Evolutionary conservation across 768 basidiomycete species (phyloP).

Genomic region (Auriculariales sp.): DNA sequence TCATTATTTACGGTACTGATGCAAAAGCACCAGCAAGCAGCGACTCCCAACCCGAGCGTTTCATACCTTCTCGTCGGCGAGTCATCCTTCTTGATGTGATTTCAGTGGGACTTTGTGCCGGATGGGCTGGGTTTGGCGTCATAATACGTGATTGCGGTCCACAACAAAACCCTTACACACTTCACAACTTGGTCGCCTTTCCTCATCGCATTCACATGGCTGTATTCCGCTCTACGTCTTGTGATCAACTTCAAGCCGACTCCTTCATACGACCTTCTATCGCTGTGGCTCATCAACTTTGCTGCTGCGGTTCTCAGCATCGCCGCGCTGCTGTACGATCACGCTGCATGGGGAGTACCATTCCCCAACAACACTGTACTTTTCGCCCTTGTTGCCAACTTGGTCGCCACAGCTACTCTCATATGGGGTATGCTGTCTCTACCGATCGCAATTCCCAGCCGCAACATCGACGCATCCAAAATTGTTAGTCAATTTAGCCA

Average conservation of each 20-base stretch:
- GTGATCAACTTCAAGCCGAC: slow-evolving; percentile 9
- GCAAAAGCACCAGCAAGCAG: not conserved
- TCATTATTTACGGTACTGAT: slow-evolving; percentile 7
- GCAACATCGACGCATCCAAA: not conserved
- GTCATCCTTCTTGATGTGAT: no score
- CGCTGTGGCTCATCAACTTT: slow-evolving; percentile 10
- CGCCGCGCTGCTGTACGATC: slow-evolving; percentile 8
- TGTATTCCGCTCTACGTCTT: slow-evolving; percentile 10
- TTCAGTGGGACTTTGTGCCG: no score
- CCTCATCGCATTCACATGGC: slow-evolving; percentile 12
- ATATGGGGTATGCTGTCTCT: not conserved
- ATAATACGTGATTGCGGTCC: slow-evolving; percentile 3
- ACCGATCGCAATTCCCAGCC: not conserved
- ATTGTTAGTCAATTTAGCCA: not conserved
- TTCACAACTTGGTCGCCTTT: slow-evolving; percentile 5
- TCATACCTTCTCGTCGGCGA: no score
- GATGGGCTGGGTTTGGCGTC: slow-evolving; percentile 10
- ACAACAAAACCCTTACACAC: not conserved
- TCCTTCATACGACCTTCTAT: slow-evolving; percentile 12
- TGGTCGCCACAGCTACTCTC: not conserved
- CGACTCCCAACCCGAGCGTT: not conserved
- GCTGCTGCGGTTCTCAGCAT: slow-evolving; percentile 7
- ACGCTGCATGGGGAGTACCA: not conserved
- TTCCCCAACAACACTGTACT: not conserved
- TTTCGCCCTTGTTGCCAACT: not conserved